A percentile compares a stretch with the other conserved stretches of the same genome.
phyloP scores from a whole-genome alignment of 352 stramenopile genomes.

The Pythium dissimile region DNA sequence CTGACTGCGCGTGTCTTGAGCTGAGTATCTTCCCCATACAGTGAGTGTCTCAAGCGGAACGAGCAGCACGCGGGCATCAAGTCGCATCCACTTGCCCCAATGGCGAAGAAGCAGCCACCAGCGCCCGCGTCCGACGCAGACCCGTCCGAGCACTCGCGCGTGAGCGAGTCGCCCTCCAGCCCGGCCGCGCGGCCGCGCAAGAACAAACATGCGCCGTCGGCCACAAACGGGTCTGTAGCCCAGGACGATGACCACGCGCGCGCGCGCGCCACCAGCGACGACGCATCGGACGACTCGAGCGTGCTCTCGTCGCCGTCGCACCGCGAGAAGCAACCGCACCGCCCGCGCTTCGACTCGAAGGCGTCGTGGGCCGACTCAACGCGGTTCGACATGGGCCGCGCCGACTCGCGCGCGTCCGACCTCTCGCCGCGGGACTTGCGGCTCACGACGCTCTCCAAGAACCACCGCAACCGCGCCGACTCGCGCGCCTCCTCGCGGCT shows the following conservation, averaged over 20 bases:
- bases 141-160: conserved; percentile 16
- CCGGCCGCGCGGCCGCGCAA: conserved; percentile 8
- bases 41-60: background rate
- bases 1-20: conserved; percentile 6
- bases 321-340: conserved; percentile 29
- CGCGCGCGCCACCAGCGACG: conserved; percentile 18
- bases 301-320: conserved; percentile 48
- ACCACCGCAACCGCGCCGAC: conserved; percentile 50
- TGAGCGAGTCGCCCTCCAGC: conserved; percentile 20
- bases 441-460: conserved; percentile 44
- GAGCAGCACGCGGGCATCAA: background rate
- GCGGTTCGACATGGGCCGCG: conserved; percentile 80
- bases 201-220: too few species aligned
- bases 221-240: too few species aligned
- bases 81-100: conserved; percentile 4
- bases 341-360: conserved; percentile 77
- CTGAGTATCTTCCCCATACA: background rate
- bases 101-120: conserved; percentile 14
- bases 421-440: conserved; percentile 64
- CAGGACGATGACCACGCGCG: background rate
- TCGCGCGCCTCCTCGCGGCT: conserved; percentile 58
- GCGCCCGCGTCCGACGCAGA: background rate
- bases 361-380: conserved; percentile 85
- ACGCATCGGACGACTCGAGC: conserved; percentile 58
- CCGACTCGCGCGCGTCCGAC: conserved; percentile 75